A percentile compares a stretch with the other conserved stretches of the same genome.
Evolutionary conservation across 23 red algal species (phyloP).

Genomic region (Pyropia yezoensis): DNA sequence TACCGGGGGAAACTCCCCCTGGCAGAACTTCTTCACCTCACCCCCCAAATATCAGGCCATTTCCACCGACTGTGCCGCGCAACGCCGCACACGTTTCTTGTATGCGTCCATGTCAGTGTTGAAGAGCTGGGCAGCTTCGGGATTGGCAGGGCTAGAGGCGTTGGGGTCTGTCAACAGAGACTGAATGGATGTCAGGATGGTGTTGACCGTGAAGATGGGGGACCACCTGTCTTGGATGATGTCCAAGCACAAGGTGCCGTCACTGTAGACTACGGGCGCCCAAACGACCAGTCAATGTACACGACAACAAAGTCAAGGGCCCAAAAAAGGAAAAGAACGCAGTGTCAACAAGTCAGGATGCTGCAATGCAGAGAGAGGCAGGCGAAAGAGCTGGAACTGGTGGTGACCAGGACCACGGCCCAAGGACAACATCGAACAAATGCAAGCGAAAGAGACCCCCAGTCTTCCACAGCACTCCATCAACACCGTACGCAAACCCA

Average conservation of each 20-base stretch:
- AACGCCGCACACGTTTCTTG: constrained; percentile 87
- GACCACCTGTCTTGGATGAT: constrained; percentile 98
- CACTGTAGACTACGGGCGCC: constrained; percentile 38
- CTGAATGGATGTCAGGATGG: constrained; percentile 88
- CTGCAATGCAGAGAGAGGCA: not conserved
- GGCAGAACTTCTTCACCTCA: too few relatives aligned
- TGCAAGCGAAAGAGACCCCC: too few relatives aligned
- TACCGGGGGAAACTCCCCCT: too few relatives aligned
- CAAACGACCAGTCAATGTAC: not conserved
- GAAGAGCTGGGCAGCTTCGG: constrained; percentile 95
- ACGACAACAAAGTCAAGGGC: not conserved
- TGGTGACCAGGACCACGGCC: too few relatives aligned
- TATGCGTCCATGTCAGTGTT: constrained; percentile 72
- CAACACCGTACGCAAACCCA: too few relatives aligned
- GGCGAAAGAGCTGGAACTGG: not conserved
- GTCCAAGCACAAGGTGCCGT: constrained; percentile 92
- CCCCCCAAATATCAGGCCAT: too few relatives aligned
- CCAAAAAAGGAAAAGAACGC: not conserved
- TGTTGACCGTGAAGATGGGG: constrained; percentile 88
- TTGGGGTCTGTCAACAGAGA: constrained; percentile 94
- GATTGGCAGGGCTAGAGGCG: constrained; percentile 81
- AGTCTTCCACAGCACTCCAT: too few relatives aligned
- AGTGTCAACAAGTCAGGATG: not conserved
- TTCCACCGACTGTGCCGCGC: constrained; percentile 78
- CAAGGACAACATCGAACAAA: too few relatives aligned